A percentile compares a stretch with the other conserved stretches of the same genome.
Conservation (phyloP, 306 rosid species). For the Phaseolus lunatus region DNA sequence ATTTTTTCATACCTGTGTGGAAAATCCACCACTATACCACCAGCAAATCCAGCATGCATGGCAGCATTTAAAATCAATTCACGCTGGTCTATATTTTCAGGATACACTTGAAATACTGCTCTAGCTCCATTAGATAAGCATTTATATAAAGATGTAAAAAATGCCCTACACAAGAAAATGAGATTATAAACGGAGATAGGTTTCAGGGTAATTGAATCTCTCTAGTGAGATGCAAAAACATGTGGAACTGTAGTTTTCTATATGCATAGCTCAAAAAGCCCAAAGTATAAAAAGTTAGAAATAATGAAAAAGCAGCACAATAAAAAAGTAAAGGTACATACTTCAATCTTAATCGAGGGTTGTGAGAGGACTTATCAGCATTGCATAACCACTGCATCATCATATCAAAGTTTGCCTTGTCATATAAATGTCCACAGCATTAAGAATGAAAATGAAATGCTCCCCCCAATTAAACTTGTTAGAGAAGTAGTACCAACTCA, state of each 20-base stretch:
- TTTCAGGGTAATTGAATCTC: slow-evolving; percentile 23
- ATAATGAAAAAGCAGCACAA: neutral
- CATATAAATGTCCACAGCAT: slow-evolving; percentile 31
- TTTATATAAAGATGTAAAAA: slow-evolving; percentile 85
- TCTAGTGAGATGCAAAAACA: neutral
- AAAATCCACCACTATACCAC: slow-evolving; percentile 89
- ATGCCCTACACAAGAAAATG: slow-evolving; percentile 64
- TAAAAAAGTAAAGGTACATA: slow-evolving; percentile 52
- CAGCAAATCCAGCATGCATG: slow-evolving; percentile 93
- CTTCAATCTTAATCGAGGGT: slow-evolving; percentile 87
- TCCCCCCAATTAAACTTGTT: slow-evolving; percentile 1
- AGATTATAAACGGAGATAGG: neutral
- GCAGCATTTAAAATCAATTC: slow-evolving; percentile 82
- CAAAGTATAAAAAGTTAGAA: neutral
- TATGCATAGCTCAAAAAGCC: slow-evolving; percentile 19
- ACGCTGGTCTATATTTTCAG: slow-evolving; percentile 76
- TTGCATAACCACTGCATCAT: slow-evolving; percentile 94
- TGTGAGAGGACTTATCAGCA: slow-evolving; percentile 92
- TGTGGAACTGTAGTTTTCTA: neutral
- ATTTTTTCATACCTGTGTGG: slow-evolving; percentile 77
- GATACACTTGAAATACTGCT: slow-evolving; percentile 90
- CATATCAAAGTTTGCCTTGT: slow-evolving; percentile 7
- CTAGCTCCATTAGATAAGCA: slow-evolving; percentile 87
- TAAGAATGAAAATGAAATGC: slow-evolving; percentile 25
- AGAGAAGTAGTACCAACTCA: slow-evolving; percentile 6